Conservation (phyloP, 2,329 filamentous ascomycete species). For the Tolypocladium amazonense region DNA sequence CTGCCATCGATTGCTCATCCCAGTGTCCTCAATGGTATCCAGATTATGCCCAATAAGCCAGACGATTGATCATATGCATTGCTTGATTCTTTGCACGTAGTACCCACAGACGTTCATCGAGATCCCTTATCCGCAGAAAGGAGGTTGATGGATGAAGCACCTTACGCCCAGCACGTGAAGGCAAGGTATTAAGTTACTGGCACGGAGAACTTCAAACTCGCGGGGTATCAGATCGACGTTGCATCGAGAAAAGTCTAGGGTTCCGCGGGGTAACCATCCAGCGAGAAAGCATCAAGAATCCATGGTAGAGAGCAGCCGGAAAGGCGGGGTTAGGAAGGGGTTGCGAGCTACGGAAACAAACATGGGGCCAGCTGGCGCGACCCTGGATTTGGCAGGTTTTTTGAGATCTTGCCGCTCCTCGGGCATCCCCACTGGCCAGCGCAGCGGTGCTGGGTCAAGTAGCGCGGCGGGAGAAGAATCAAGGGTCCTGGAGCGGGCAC, state of each 20-base stretch:
- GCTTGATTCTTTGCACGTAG: too few species aligned
- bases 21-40: too few species aligned
- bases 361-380: neutral
- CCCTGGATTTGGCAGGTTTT: neutral
- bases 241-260: neutral
- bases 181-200: neutral
- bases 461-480: neutral
- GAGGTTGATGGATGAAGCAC: neutral
- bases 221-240: neutral
- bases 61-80: neutral
- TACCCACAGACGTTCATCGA: too few species aligned
- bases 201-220: neutral
- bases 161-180: neutral
- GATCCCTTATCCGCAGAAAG: too few species aligned
- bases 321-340: neutral
- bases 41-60: neutral
- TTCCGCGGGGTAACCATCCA: neutral
- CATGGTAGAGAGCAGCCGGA: neutral
- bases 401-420: neutral
- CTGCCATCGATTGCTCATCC: neutral
- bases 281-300: neutral
- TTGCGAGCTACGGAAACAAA: neutral
- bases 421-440: neutral
- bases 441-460: neutral
- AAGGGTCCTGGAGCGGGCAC: neutral